Base-by-base conservation (phyloP, 2,329 filamentous ascomycete genomes). In the Colletotrichum salicis region DNA sequence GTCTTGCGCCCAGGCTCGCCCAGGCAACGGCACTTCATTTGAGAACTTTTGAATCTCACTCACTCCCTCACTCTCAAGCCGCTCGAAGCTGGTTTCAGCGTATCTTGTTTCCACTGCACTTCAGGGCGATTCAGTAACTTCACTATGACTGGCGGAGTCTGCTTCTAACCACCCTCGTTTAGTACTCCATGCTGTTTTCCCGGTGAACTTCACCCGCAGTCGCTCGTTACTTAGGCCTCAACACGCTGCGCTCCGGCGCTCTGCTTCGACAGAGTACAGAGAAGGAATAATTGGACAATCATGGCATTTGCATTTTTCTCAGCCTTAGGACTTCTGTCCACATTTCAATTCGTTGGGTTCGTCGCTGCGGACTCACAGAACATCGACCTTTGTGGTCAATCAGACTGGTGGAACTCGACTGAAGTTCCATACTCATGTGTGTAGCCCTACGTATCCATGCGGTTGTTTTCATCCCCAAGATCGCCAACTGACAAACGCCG, bases 381-480 rank as follows among this genome's bases (percentile, higher is more conserved):
- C 22, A 33, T 72, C 65, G 54, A 41, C 33, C 70, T 72, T 4
- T 72, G 70, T 41, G 70, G 70, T 41, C 70, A 72, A 37, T 72
- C 70, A 19, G 70, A 72, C 55, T 67, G 67, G 54, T 72, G 70
- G 70, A 72, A 72, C 65, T 64, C 70, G 15, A 72, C 70, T 10
- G 66, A 69, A 11, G 70, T 72, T 24, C 70, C 70, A 13, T 72
- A 72, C 57, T 72, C 70, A 58, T 72, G 70, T 72, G n/a, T 24
- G 48, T 60, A 19, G 33, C 37, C n/a, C 2, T 19, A 13, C 1
- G 11, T 10, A 13, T 24, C 13, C 11, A 56, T 29, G 22, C 33
- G 22, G 51, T 22, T 45, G 22, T 8, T 56, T 12, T 22, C 51
- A 56, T 29, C 6, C 15, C 31, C 27, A 13, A 6, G 19, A 24